Percentiles rank a stretch among this genome's conserved stretches.
Conservation (phyloP, 1,284 basidiomycete genomes). For the Melampsora americana region DNA sequence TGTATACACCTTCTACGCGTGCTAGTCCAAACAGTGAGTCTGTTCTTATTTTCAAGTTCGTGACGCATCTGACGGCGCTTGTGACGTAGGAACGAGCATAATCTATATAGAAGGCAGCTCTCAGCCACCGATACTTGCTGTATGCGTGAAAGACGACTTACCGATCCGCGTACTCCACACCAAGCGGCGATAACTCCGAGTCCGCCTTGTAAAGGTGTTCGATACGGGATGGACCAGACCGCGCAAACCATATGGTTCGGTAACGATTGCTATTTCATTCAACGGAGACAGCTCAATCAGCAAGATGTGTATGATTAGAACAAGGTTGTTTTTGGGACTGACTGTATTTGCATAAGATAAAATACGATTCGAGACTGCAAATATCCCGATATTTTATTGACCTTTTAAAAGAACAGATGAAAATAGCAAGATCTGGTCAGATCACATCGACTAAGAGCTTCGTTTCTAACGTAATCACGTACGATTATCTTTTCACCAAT, state of each 20-base stretch:
- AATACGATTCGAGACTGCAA: slow-evolving; percentile 85
- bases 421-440: slow-evolving; percentile 57
- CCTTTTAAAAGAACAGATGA: slow-evolving; percentile 4
- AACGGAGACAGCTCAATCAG: neutral
- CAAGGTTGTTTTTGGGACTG: slow-evolving; percentile 9
- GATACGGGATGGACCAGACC: slow-evolving; percentile 61
- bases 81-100: slow-evolving; percentile 47
- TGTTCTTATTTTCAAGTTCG: slow-evolving; percentile 45
- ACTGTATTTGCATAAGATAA: slow-evolving; percentile 49
- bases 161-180: slow-evolving; percentile 87
- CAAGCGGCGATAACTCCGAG: slow-evolving; percentile 87
- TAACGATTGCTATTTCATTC: slow-evolving; percentile 32
- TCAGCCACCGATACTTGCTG: too few relatives aligned
- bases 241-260: slow-evolving; percentile 43
- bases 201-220: slow-evolving; percentile 99
- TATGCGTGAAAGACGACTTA: too few relatives aligned
- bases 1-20: slow-evolving; percentile 87
- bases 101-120: too few relatives aligned
- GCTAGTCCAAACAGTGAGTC: slow-evolving; percentile 77
- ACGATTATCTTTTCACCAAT: slow-evolving; percentile 53
- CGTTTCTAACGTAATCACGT: neutral
- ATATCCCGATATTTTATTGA: slow-evolving; percentile 78
- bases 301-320: neutral
- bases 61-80: slow-evolving; percentile 50
- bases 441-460: slow-evolving; percentile 52